Evolutionary conservation across 352 stramenopile species (phyloP).

Genomic region (Salisapilia sapeloensis): DNA sequence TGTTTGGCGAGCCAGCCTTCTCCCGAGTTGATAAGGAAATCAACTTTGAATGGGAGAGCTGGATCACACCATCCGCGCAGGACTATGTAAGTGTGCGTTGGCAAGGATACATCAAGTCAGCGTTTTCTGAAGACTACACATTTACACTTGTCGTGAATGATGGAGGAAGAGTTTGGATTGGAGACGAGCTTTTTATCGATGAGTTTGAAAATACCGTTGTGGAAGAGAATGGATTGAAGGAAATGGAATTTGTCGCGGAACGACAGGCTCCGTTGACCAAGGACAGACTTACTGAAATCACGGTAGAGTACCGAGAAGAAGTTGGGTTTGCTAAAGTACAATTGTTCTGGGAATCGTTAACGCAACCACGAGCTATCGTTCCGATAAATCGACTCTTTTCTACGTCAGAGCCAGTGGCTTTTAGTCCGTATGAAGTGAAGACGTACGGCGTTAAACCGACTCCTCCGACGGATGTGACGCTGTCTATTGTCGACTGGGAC

Average conservation of each 20-base stretch:
- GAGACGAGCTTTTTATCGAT: constrained; percentile 69
- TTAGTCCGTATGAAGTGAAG: constrained; percentile 44
- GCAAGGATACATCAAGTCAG: constrained; percentile 83
- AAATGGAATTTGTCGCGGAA: constrained; percentile 27
- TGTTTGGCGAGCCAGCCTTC: constrained; percentile 72
- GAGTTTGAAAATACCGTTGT: constrained; percentile 43
- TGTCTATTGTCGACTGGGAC: constrained; percentile 28
- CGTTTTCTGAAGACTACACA: constrained; percentile 79
- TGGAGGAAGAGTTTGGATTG: constrained; percentile 79
- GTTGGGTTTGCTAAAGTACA: constrained; percentile 62
- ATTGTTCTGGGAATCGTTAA: constrained; percentile 79
- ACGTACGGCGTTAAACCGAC: constrained; percentile 37
- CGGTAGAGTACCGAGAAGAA: constrained; percentile 90
- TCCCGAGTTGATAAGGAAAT: constrained; percentile 78
- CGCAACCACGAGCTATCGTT: constrained; percentile 79
- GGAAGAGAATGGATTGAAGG: constrained; percentile 21
- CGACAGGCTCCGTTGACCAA: constrained; percentile 33
- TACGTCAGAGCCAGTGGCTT: constrained; percentile 27
- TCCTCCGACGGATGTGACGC: constrained; percentile 13
- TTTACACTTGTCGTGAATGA: constrained; percentile 85
- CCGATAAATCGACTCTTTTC: constrained; percentile 79
- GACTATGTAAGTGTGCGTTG: constrained; percentile 92
- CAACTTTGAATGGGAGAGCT: constrained; percentile 85
- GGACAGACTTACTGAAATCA: constrained; percentile 66
- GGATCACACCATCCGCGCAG: constrained; percentile 81